These are phyloP conservation scores for Penicillium tannophilum DNA, from an alignment of 495 filamentous ascomycete genomes.

Conservation along the genomic window DNA sequence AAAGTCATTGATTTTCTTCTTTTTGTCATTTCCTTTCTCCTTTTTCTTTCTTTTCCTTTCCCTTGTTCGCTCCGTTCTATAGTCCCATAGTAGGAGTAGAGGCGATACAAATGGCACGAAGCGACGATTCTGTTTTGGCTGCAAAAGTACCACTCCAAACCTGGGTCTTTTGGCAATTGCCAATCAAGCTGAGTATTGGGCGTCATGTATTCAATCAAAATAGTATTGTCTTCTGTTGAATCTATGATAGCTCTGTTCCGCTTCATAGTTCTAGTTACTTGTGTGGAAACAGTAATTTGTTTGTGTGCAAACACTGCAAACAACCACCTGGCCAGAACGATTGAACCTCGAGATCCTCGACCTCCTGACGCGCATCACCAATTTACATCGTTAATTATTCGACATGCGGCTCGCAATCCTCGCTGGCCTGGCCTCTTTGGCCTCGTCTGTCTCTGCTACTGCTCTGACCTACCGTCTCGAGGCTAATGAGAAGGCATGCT, in stretches of 20 bases:
- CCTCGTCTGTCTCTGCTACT: constrained; percentile 67
- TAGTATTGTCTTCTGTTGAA: neutral
- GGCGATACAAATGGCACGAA: constrained; percentile 21
- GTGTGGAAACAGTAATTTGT: constrained; percentile 17
- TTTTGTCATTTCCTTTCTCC: constrained; percentile 10
- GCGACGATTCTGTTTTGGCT: constrained; percentile 11
- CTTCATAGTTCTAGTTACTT: neutral
- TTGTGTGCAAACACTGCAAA: constrained; percentile 46
- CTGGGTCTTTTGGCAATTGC: neutral
- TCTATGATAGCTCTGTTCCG: too few species aligned
- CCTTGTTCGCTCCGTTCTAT: constrained; percentile 2
- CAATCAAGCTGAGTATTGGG: neutral
- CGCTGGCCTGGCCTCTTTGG: constrained; percentile 63
- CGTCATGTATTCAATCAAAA: neutral
- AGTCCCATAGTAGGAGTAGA: constrained; percentile 24
- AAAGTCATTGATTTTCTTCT: constrained; percentile 13
- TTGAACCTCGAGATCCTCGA: constrained; percentile 5
- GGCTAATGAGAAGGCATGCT: constrained; percentile 93
- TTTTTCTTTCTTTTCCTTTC: constrained; percentile 8
- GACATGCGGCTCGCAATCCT: constrained; percentile 45
- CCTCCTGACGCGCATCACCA: constrained; percentile 28
- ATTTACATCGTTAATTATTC: constrained; percentile 9
- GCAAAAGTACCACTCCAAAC: constrained; percentile 2
- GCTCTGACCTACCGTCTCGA: constrained; percentile 92
- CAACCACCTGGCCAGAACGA: constrained; percentile 36